These are phyloP conservation scores for Pseudocercospora eumusae DNA, from an alignment of 2,329 filamentous ascomycete species.

Conservation along the genomic window DNA sequence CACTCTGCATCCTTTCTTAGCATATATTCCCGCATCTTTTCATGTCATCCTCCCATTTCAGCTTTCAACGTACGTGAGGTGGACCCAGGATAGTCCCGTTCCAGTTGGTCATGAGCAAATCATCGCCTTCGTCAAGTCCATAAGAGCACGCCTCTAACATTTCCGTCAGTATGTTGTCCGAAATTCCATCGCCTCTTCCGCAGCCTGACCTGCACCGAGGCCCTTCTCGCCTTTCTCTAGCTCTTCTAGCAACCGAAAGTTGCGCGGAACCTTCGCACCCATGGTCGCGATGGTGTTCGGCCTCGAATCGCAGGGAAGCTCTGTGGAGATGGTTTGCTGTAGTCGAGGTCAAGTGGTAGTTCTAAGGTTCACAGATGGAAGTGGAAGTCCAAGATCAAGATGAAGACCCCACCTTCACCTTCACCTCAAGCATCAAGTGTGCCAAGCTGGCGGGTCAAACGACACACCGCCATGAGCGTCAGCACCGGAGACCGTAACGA, in stretches of 20 bases:
- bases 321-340: no score
- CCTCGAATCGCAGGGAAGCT: constrained; percentile 48
- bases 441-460: constrained; percentile 1
- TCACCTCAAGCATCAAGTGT: background rate
- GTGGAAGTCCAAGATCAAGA: background rate
- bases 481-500: background rate
- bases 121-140: constrained; percentile 88
- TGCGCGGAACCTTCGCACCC: constrained; percentile 81
- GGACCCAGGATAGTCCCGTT: constrained; percentile 96
- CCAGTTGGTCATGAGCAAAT: constrained; percentile 97
- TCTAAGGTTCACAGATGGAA: background rate
- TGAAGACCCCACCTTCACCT: background rate
- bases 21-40: constrained; percentile 2
- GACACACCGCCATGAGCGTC: background rate
- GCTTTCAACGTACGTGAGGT: constrained; percentile 72
- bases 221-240: constrained; percentile 99
- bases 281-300: constrained; percentile 51
- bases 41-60: background rate
- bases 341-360: background rate
- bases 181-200: constrained; percentile 4
- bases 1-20: constrained; percentile 61
- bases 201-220: constrained; percentile 72
- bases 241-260: constrained; percentile 95
- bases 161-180: constrained; percentile 16
- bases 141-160: constrained; percentile 88